Evolutionary conservation across 805 yeast genomes (phyloP), one percentile per base, ranked within the genome.

Genomic region (Yarrowia sp.): DNA sequence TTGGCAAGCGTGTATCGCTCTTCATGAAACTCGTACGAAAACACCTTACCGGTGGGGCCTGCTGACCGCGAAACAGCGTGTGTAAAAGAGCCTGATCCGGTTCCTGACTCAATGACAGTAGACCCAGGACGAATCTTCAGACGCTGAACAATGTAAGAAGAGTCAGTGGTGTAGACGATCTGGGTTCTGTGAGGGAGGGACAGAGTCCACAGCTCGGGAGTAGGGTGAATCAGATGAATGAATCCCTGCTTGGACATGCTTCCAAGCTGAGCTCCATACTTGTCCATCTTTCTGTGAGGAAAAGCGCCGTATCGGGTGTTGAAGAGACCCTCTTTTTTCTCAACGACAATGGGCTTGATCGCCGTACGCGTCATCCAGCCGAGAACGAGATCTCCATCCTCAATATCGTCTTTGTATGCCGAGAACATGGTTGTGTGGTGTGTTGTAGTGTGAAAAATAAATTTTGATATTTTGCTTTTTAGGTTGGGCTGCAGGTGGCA

Each of bases 171-270:
- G 74, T 95, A 95, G 0, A 95, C 98, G 69, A 95, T 95, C 78
- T 95, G 99, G 0, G 99, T 95, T 75, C 99, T 82, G 74, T 95
- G 99, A 1, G 99, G 98, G 39, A 95, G 79, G 0, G 98, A 90
- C n/a, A 90, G 72, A 0, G 97, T 89, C 99, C 99, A 95, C 22
- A 95, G 78, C 75, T 95, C 99, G 0, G 99, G 92, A 0, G 96
- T 87, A 0, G 99, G 98, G 67, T 89, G 92, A 53, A 95, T 76
- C 13, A 95, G 79, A 73, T 93, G 96, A 57, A 95, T 84, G 73
- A 92, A 95, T 0, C 97, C 97, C 67, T 84, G 84, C 7, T 85
- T 81, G 17, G 89, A 83, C 13, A 82, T 77, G 41, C 83, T 76
- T 3, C 92, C 83, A 71, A 93, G 84, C 73, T 95, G 99, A 0